Evolutionary conservation across 164 flowering plant genomes (phyloP), one percentile per base, ranked within the genome.

Genomic region (Liriodendron chinense): DNA sequence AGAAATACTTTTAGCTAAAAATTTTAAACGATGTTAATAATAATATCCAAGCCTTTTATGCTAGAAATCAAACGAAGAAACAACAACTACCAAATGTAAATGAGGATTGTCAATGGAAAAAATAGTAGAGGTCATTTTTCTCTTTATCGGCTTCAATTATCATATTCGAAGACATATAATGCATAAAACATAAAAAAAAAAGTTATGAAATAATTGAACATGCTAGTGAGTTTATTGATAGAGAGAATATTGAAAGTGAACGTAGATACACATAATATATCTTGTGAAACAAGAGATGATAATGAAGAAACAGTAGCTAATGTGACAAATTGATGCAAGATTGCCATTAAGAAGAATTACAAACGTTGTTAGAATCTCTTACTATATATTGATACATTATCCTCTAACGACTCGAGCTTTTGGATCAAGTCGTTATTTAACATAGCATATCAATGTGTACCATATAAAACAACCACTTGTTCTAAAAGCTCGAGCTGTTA

Each of bases 81-180:
- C 9, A 1, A 9, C 23, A 25, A 16, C 16, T 9, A 16, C 34
- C 6, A 28, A 50, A n/a, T 49, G 63, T 3, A 25, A 8, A n/a
- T 1, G 3, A 24, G 28, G 7, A 7, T 0, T 1, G 14, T 59
- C 3, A 1, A 2, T n/a, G 64, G 12, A 10, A 23, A 5, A 72
- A 18, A 34, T 21, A 34, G 68, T 20, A 73, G 1, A 73, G 75
- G 8, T 68, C 75, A 73, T 73, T 14, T 6, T 6, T 10, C 75
- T 73, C 53, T 16, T 43, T 73, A 72, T 66, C 66, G 24, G 6
- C 48, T 61, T 66, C 74, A 72, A 72, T 72, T 49, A 24, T 61
- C 74, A n/a, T 57, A 49, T n/a, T 26, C 13, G 49, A 24, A 6
- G 65, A 9, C 21, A 26, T 20, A 59, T 70, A 59, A 2, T 70